phyloP scores from a whole-genome alignment of 345 rosid species.

The Excoecaria cochinchinensis region DNA sequence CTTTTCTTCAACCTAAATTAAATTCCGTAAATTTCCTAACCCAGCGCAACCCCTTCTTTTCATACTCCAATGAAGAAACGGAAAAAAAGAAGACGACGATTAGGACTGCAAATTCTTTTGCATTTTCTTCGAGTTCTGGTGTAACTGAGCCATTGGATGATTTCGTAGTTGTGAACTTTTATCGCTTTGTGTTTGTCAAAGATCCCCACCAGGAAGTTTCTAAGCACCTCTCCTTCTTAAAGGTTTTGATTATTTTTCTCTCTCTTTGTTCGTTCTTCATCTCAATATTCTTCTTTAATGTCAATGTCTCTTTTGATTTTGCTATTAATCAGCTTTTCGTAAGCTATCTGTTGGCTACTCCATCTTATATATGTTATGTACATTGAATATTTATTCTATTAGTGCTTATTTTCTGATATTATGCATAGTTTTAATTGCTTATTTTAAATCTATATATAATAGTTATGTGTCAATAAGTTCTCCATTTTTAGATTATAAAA shows the following conservation, averaged over 20 bases:
- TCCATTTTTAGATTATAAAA: not conserved
- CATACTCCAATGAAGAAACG: not conserved
- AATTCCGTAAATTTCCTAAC: not conserved
- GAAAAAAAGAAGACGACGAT: not conserved
- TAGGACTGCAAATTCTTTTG: not conserved
- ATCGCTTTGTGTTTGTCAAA: conserved; percentile 55
- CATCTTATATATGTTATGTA: too few relatives aligned
- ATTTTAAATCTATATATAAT: not conserved
- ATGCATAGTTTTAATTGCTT: not conserved
- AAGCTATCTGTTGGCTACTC: not conserved
- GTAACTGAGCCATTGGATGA: conserved; percentile 11
- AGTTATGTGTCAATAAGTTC: not conserved
- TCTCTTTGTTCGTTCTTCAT: not conserved
- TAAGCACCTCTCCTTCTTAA: conserved; percentile 61
- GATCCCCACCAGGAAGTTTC: conserved; percentile 65
- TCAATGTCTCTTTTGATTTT: not conserved
- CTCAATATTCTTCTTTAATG: not conserved
- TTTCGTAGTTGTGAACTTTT: conserved; percentile 78
- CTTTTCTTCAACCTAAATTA: not conserved
- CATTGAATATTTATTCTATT: not conserved
- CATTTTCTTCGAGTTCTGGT: not conserved
- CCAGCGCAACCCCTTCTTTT: not conserved
- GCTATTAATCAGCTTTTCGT: not conserved
- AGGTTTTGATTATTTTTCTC: conserved; percentile 36
- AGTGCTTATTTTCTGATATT: not conserved